Conservation (phyloP, 495 filamentous ascomycete genomes). For the Aspergillus wentii region DNA sequence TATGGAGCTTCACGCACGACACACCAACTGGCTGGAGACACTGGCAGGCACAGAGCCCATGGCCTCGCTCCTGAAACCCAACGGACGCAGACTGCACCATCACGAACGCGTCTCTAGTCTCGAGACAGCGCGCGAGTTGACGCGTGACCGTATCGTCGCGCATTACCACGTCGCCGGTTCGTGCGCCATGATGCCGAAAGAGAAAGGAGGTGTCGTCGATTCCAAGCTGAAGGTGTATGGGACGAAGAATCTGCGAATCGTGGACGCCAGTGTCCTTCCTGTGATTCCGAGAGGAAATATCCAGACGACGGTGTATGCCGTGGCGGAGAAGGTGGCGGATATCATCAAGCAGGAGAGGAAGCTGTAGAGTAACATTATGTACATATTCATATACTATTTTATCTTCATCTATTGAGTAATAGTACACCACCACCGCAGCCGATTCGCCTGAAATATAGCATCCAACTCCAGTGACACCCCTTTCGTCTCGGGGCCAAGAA, state of each 20-base stretch:
- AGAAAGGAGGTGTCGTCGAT: slow-evolving; percentile 36
- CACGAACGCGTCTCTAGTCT: not conserved
- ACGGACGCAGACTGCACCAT: not conserved
- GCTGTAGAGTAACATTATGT: too few species aligned
- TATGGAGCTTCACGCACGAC: slow-evolving; percentile 39
- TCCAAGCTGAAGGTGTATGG: slow-evolving; percentile 41
- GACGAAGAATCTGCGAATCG: slow-evolving; percentile 34
- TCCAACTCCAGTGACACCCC: too few species aligned
- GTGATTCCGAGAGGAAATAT: slow-evolving; percentile 40
- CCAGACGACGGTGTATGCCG: slow-evolving; percentile 42
- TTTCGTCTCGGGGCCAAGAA: too few species aligned
- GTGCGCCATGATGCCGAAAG: slow-evolving; percentile 35
- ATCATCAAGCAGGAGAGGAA: slow-evolving; percentile 35
- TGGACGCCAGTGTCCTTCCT: slow-evolving; percentile 47
- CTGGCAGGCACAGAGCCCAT: slow-evolving; percentile 33
- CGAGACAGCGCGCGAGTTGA: not conserved
- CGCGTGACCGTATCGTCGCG: not conserved
- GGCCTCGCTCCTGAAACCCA: slow-evolving; percentile 18
- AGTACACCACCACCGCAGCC: too few species aligned
- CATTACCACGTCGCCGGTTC: not conserved
- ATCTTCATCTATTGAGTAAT: too few species aligned
- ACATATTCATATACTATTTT: too few species aligned
- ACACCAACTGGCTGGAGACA: slow-evolving; percentile 35
- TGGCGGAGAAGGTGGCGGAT: slow-evolving; percentile 50
- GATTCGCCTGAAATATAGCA: too few species aligned